Evolutionary conservation across 2,329 filamentous ascomycete species (phyloP).

Genomic region (Aphanocladium album): DNA sequence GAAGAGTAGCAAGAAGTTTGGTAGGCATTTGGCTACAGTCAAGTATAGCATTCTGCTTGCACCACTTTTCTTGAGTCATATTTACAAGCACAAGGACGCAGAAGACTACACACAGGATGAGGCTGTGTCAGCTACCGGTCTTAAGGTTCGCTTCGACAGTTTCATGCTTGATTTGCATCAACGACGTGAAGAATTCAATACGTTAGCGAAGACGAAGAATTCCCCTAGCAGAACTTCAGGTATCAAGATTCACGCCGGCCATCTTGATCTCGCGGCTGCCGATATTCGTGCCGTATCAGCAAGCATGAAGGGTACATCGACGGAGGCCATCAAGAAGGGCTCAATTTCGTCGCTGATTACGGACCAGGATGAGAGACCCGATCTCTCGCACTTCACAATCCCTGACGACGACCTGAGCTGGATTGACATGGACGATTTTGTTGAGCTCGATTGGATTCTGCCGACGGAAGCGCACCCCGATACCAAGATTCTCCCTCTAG

Average conservation of each 20-base stretch:
- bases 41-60: slow-evolving; percentile 94
- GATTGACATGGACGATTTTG: slow-evolving; percentile 99
- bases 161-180: slow-evolving; percentile 97
- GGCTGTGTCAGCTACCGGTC: slow-evolving; percentile 83
- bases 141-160: slow-evolving; percentile 93
- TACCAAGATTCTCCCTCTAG: slow-evolving; percentile 89
- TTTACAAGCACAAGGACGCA: slow-evolving; percentile 96
- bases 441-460: slow-evolving; percentile 93
- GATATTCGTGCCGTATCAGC: slow-evolving; percentile 93
- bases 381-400: slow-evolving; percentile 87
- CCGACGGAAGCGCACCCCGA: slow-evolving; percentile 86
- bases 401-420: slow-evolving; percentile 92
- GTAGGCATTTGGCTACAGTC: slow-evolving; percentile 92
- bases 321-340: slow-evolving; percentile 66
- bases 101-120: slow-evolving; percentile 70
- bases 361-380: slow-evolving; percentile 55
- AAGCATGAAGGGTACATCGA: slow-evolving; percentile 74
- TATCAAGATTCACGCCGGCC: slow-evolving; percentile 93
- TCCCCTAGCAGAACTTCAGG: slow-evolving; percentile 78
- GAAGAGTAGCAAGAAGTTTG: slow-evolving; percentile 98
- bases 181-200: slow-evolving; percentile 84
- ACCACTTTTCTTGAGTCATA: slow-evolving; percentile 89
- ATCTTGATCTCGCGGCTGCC: slow-evolving; percentile 84
- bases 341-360: slow-evolving; percentile 46
- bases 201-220: slow-evolving; percentile 68